Percentiles rank a stretch among this genome's conserved stretches.
Evolutionary conservation across 106 monocot genomes (phyloP).

Genomic region (Acanthochlamys bracteata): DNA sequence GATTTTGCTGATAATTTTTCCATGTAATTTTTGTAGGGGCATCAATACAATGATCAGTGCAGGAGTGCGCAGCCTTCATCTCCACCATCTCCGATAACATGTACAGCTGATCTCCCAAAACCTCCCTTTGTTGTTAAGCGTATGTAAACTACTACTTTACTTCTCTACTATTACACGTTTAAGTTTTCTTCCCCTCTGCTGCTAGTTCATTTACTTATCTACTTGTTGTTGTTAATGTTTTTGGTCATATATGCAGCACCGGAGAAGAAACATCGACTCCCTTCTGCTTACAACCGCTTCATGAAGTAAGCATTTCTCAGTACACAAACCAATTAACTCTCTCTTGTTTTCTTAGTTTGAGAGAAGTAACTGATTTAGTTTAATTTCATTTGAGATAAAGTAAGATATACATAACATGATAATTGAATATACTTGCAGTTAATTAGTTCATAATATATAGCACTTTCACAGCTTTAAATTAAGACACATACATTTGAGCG

Average conservation of each 20-base stretch:
- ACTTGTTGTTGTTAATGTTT: not conserved
- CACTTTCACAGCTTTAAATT: too few species aligned
- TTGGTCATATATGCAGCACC: conserved; percentile 41
- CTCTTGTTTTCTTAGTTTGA: too few species aligned
- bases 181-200: not conserved
- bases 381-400: too few species aligned
- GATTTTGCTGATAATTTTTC: too few species aligned
- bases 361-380: too few species aligned
- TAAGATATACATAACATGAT: too few species aligned
- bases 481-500: too few species aligned
- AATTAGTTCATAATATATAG: too few species aligned
- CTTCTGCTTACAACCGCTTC: conserved; percentile 94
- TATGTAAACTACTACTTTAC: conserved; percentile 7
- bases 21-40: conserved; percentile 22
- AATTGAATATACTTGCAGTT: too few species aligned
- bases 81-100: conserved; percentile 22
- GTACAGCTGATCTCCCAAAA: conserved; percentile 24
- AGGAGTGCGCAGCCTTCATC: conserved; percentile 29
- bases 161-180: not conserved
- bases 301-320: conserved; percentile 57
- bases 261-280: conserved; percentile 92
- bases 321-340: not conserved
- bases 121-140: conserved; percentile 63
- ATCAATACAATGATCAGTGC: conserved; percentile 39
- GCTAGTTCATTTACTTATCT: not conserved